A percentile compares a stretch with the other conserved stretches of the same genome.
phyloP scores from a whole-genome alignment of 2,329 filamentous ascomycete species.

The Arthrocladium fulminans region DNA sequence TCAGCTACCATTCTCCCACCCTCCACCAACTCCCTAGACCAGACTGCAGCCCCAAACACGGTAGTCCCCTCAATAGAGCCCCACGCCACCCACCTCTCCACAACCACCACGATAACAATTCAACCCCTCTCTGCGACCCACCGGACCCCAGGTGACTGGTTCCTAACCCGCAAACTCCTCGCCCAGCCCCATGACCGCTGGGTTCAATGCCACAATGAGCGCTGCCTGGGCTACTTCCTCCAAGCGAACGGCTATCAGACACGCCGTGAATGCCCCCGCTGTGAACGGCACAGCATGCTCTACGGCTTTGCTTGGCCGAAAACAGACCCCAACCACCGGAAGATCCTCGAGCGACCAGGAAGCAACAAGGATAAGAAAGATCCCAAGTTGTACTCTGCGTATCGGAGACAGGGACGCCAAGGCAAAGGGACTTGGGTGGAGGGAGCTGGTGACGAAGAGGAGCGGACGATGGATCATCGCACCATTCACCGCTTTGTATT shows the following conservation, averaged over 20 bases:
- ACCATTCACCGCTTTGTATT: conserved; percentile 75
- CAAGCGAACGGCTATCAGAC: conserved; percentile 84
- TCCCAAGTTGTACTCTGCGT: conserved; percentile 18
- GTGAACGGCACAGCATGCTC: conserved; percentile 88
- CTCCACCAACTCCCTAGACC: not conserved
- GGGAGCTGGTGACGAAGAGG: conserved; percentile 54
- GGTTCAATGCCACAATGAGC: conserved; percentile 69
- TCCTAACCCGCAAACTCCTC: conserved; percentile 66
- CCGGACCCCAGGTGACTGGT: conserved; percentile 69
- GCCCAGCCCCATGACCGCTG: conserved; percentile 68
- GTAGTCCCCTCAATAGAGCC: conserved; percentile 22
- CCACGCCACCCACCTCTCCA: not conserved
- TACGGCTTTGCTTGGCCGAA: conserved; percentile 97
- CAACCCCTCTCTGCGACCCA: conserved; percentile 26
- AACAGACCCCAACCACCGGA: conserved; percentile 59
- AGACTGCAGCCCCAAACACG: not conserved
- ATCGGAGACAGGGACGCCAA: conserved; percentile 19
- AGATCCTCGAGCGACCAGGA: conserved; percentile 17
- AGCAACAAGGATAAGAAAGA: conserved; percentile 14
- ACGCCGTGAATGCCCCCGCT: conserved; percentile 75
- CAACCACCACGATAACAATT: conserved; percentile 16
- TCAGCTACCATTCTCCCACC: conserved; percentile 2
- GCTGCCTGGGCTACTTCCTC: conserved; percentile 70
- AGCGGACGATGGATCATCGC: conserved; percentile 72
- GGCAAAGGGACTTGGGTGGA: conserved; percentile 23